Evolutionary conservation across 495 filamentous ascomycete genomes (phyloP).

Genomic region (Lindgomyces ingoldianus): DNA sequence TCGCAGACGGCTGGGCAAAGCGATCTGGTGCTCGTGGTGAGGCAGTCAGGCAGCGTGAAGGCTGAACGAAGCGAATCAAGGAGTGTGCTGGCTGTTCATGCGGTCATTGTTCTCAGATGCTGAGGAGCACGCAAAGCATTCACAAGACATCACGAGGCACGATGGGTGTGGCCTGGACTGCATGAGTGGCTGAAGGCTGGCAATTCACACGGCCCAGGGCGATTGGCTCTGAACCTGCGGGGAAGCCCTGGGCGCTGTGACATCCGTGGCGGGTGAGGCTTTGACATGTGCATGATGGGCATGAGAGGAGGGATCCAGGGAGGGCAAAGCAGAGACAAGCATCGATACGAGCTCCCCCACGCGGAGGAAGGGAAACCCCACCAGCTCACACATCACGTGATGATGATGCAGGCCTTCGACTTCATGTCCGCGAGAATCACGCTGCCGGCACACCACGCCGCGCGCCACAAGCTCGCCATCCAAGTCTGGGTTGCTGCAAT

Average conservation of each 20-base stretch:
- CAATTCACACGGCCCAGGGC: slow-evolving; percentile 11
- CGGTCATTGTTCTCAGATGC: slow-evolving; percentile 8
- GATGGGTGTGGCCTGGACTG: not conserved
- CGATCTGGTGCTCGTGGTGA: not conserved
- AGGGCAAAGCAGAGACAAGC: too few relatives aligned
- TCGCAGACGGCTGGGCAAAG: not conserved
- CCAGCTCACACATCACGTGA: not conserved
- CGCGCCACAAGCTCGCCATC: not conserved
- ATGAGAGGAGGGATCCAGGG: too few relatives aligned
- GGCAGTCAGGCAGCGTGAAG: not conserved
- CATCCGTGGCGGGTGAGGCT: not conserved
- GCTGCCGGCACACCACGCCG: not conserved
- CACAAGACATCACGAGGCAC: slow-evolving; percentile 1
- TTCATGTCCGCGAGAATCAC: too few relatives aligned
- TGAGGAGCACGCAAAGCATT: not conserved
- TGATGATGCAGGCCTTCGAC: too few relatives aligned
- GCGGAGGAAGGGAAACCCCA: slow-evolving; percentile 13
- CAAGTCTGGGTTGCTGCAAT: not conserved
- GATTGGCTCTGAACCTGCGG: slow-evolving; percentile 16
- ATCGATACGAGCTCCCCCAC: too few relatives aligned
- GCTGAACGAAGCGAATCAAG: too few relatives aligned
- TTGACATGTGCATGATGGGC: not conserved
- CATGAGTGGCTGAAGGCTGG: slow-evolving; percentile 8
- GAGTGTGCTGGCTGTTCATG: slow-evolving; percentile 15
- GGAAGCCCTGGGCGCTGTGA: slow-evolving; percentile 9